Evolutionary conservation across 805 yeast genomes (phyloP).

Genomic region (Pichia pseudocactophila): DNA sequence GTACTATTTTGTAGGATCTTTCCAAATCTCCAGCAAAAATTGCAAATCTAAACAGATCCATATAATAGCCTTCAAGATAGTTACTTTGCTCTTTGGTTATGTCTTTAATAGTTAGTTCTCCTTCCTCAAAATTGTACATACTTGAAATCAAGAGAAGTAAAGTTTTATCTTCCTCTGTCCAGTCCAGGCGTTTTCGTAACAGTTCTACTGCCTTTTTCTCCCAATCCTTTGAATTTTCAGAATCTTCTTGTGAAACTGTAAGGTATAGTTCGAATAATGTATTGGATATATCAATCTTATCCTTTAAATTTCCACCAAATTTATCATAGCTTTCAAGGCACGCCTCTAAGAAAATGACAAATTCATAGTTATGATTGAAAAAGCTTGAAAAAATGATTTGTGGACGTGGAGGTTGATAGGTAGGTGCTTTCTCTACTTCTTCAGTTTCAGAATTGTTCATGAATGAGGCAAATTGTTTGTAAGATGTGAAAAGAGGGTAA

Average conservation of each 20-base stretch:
- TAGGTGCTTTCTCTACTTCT: conserved; percentile 30
- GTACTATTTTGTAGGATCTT: conserved; percentile 48
- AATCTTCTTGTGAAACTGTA: conserved; percentile 38
- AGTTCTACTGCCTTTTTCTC: conserved; percentile 50
- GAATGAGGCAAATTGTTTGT: conserved; percentile 32
- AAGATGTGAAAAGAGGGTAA: conserved; percentile 49
- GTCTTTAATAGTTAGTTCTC: conserved; percentile 34
- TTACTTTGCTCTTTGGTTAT: conserved; percentile 13
- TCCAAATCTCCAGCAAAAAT: conserved; percentile 49
- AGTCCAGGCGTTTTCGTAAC: conserved; percentile 31
- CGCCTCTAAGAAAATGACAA: conserved; percentile 88
- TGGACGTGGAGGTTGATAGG: conserved; percentile 89
- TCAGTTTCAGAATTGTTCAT: conserved; percentile 15
- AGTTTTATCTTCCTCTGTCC: conserved; percentile 45
- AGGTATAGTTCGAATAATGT: conserved; percentile 80
- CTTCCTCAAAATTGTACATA: conserved; percentile 44
- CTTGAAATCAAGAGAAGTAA: conserved; percentile 49
- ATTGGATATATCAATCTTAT: conserved; percentile 62
- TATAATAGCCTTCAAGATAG: conserved; percentile 32
- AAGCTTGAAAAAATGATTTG: conserved; percentile 80
- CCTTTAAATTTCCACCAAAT: conserved; percentile 62
- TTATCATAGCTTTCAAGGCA: conserved; percentile 70
- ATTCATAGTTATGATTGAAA: conserved; percentile 76
- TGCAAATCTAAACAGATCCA: conserved; percentile 59
- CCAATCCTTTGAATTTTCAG: conserved; percentile 44